Percentiles rank a stretch among this genome's conserved stretches.
Evolutionary conservation across 768 basidiomycete species (phyloP).

Genomic region (Inosperma sp.): DNA sequence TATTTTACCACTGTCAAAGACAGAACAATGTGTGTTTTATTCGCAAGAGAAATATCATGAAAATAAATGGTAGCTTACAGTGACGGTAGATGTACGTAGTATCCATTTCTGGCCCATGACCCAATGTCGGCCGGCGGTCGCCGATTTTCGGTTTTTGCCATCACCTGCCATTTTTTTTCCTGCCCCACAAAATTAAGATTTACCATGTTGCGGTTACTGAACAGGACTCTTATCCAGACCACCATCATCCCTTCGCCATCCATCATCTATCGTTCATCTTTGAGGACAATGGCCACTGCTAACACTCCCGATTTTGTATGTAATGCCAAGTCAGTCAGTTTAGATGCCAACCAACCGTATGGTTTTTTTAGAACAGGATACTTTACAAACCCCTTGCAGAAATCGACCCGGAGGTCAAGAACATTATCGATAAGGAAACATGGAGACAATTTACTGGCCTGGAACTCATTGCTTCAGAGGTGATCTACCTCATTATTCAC

Average conservation of each 20-base stretch:
- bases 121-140: no score
- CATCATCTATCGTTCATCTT: conserved; percentile 22
- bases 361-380: conserved; percentile 69
- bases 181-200: conserved; percentile 15
- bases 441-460: conserved; percentile 97
- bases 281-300: conserved; percentile 55
- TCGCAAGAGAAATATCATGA: no score
- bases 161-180: conserved; percentile 19
- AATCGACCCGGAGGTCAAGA: conserved; percentile 91
- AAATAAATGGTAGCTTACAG: no score
- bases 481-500: conserved; percentile 29
- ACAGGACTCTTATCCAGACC: conserved; percentile 31
- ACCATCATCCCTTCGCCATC: conserved; percentile 28
- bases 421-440: conserved; percentile 98
- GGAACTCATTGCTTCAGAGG: conserved; percentile 99
- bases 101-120: no score
- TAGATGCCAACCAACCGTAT: conserved; percentile 6
- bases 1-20: no score
- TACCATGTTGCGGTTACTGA: conserved; percentile 38
- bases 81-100: no score
- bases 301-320: conserved; percentile 60
- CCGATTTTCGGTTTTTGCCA: conserved; percentile 31
- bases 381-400: conserved; percentile 86
- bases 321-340: conserved; percentile 10
- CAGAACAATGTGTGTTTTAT: no score